Evolutionary conservation across 331 rosid species (phyloP).

Genomic region (Spiraea crenata): DNA sequence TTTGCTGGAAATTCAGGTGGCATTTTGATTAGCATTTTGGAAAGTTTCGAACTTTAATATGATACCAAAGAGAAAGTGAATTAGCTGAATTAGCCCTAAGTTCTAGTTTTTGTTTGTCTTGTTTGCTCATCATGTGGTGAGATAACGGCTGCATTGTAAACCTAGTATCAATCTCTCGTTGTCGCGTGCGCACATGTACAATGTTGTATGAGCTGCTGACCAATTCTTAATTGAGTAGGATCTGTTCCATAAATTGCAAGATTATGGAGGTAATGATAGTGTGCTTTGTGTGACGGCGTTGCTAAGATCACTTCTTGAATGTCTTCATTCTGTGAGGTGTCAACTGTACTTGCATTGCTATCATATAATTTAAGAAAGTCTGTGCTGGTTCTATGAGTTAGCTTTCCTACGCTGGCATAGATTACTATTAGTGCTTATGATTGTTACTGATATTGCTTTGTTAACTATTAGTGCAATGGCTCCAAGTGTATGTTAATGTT

Average conservation of each 20-base stretch:
- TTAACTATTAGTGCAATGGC: background rate
- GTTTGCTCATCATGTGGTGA: background rate
- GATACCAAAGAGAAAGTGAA: background rate
- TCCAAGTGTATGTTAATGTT: background rate
- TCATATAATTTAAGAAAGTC: background rate
- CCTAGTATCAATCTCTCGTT: background rate
- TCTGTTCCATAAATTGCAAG: constrained; percentile 2
- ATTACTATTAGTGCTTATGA: background rate
- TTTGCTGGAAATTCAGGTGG: background rate
- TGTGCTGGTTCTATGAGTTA: background rate
- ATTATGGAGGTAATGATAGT: background rate
- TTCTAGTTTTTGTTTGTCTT: background rate
- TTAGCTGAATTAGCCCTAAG: background rate
- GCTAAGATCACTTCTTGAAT: background rate
- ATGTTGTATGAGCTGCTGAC: background rate
- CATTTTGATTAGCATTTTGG: background rate
- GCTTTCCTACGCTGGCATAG: background rate
- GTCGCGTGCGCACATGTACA: background rate
- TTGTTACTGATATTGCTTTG: background rate
- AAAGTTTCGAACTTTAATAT: background rate
- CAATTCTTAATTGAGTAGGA: background rate
- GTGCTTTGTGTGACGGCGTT: background rate
- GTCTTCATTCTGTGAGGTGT: background rate
- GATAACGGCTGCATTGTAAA: background rate
- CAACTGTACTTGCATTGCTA: background rate